Percentiles rank a stretch among this genome's conserved stretches.
Evolutionary conservation across 441 rosid species (phyloP).

Genomic region (Gossypium gossypioides): DNA sequence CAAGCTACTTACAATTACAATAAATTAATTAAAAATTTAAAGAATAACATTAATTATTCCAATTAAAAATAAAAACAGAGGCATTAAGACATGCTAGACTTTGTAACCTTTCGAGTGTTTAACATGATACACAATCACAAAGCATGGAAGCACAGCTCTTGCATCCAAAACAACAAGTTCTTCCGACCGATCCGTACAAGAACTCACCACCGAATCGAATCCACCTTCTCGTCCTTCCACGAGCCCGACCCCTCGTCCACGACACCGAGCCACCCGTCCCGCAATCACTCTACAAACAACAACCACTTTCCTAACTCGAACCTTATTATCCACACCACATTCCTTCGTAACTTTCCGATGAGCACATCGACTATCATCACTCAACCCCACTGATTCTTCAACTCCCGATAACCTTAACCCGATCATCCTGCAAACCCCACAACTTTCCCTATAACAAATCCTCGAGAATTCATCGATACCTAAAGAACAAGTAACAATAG

Average conservation of each 20-base stretch:
- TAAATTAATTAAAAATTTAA: too few relatives aligned
- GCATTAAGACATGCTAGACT: background rate
- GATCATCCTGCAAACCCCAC: background rate
- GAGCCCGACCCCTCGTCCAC: background rate
- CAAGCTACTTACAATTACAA: too few relatives aligned
- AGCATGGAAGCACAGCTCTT: constrained; percentile 7
- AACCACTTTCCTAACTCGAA: background rate
- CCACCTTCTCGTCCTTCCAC: constrained; percentile 7
- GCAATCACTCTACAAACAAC: constrained; percentile 5
- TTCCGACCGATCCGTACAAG: background rate
- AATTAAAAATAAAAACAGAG: too few relatives aligned
- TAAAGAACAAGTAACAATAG: background rate
- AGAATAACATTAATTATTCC: too few relatives aligned
- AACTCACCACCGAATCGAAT: constrained; percentile 1
- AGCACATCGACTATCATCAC: background rate
- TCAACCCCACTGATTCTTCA: background rate
- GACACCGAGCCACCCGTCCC: background rate
- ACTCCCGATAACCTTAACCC: background rate
- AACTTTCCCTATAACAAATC: background rate
- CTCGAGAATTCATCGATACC: background rate
- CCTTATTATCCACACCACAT: background rate
- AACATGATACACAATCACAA: background rate
- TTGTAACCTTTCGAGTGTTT: background rate
- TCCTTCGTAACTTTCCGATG: background rate
- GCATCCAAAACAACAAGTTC: constrained; percentile 1